Evolutionary conservation across 495 filamentous ascomycete species (phyloP).

Genomic region (Jackrogersella minutella): DNA sequence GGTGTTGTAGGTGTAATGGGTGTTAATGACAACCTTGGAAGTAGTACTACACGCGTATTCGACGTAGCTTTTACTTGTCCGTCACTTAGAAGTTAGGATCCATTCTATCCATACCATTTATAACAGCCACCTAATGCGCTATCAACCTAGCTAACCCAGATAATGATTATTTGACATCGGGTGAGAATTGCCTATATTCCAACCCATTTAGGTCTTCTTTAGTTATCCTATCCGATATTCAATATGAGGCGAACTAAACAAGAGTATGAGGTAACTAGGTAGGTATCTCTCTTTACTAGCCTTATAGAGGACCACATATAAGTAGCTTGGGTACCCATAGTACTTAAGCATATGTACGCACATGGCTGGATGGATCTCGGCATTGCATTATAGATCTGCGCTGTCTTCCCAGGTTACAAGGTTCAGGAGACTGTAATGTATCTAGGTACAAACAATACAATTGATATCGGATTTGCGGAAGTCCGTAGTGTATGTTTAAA

Average conservation of each 20-base stretch:
- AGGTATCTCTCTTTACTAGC: neutral
- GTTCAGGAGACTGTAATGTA: no score
- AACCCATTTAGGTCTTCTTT: neutral
- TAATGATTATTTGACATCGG: neutral
- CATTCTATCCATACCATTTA: no score
- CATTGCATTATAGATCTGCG: slow-evolving; percentile 28
- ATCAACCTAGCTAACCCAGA: neutral
- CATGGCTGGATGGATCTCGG: slow-evolving; percentile 31
- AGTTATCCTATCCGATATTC: neutral
- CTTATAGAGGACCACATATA: neutral
- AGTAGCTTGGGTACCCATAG: neutral
- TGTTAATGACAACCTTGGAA: neutral
- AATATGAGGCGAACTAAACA: neutral
- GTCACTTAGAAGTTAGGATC: no score
- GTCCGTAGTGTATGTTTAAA: slow-evolving; percentile 1
- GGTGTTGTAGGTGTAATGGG: slow-evolving; percentile 14
- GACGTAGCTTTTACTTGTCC: neutral
- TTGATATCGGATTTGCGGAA: slow-evolving; percentile 23
- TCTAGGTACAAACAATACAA: no score
- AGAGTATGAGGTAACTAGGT: neutral
- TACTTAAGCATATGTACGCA: slow-evolving; percentile 10
- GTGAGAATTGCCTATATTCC: neutral
- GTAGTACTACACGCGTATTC: slow-evolving; percentile 5
- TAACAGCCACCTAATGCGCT: neutral
- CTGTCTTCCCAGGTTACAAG: no score